Evolutionary conservation across 768 basidiomycete genomes (phyloP).

Genomic region (Scleroderma bovista): DNA sequence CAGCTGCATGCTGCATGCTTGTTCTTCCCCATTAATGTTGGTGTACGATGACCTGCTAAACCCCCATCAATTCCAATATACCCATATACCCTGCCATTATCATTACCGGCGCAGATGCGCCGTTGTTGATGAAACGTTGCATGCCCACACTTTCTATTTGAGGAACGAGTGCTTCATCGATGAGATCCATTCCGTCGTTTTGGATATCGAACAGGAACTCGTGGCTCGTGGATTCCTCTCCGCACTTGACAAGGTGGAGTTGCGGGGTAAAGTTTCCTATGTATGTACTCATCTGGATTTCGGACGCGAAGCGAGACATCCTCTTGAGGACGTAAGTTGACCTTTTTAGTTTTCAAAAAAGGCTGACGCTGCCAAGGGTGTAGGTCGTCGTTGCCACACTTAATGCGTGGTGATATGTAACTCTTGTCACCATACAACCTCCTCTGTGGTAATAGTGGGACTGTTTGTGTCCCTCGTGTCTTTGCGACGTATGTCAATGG

Average conservation of each 20-base stretch:
- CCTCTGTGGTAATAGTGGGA: too few species aligned
- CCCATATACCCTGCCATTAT: neutral
- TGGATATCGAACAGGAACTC: conserved; percentile 33
- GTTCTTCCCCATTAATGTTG: neutral
- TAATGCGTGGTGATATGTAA: too few species aligned
- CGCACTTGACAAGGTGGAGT: conserved; percentile 37
- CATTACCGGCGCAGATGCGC: neutral
- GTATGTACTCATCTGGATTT: conserved; percentile 22
- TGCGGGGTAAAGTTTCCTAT: conserved; percentile 41
- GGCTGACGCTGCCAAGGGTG: too few species aligned
- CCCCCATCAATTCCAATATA: neutral
- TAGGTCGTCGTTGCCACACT: too few species aligned
- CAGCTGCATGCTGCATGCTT: neutral
- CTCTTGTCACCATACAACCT: too few species aligned
- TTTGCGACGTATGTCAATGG: too few species aligned
- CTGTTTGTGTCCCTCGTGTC: too few species aligned
- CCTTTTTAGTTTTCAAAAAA: too few species aligned
- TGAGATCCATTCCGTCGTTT: neutral
- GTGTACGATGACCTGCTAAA: neutral
- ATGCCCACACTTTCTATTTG: neutral
- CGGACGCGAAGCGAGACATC: too few species aligned
- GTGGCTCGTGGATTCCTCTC: conserved; percentile 42
- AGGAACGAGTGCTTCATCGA: neutral
- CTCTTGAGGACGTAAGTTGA: too few species aligned
- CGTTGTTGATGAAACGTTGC: neutral